phyloP scores from a whole-genome alignment of 2,329 filamentous ascomycete genomes.

The Trichoderma sp. region DNA sequence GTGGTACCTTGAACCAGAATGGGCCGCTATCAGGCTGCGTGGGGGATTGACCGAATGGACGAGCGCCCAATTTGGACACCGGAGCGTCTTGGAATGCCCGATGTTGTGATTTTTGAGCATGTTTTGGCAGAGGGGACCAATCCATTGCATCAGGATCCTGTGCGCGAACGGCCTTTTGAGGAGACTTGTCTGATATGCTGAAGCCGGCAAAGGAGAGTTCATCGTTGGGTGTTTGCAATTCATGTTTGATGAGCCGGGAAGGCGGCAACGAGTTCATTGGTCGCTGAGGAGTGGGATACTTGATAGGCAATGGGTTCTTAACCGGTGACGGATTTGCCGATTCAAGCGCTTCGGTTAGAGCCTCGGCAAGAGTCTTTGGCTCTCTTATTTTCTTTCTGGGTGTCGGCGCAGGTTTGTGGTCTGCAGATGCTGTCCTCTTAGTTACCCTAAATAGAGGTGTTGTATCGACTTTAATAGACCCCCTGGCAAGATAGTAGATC shows the following conservation, averaged over 20 bases:
- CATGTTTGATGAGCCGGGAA: not conserved
- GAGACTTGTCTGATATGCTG: conserved; percentile 22
- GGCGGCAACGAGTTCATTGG: conserved; percentile 2
- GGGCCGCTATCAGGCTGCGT: conserved; percentile 44
- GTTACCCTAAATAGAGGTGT: conserved; percentile 48
- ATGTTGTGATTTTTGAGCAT: conserved; percentile 42
- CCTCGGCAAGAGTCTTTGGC: conserved; percentile 44
- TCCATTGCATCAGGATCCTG: conserved; percentile 65
- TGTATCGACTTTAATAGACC: conserved; percentile 54
- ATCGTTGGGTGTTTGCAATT: not conserved
- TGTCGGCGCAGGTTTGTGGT: conserved; percentile 25
- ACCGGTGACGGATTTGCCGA: conserved; percentile 22
- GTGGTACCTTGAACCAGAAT: conserved; percentile 69
- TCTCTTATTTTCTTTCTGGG: conserved; percentile 30
- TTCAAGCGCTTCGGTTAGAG: conserved; percentile 35
- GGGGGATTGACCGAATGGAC: conserved; percentile 46
- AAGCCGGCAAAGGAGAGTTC: conserved; percentile 16
- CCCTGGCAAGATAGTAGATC: conserved; percentile 44
- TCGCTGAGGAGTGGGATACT: conserved; percentile 7
- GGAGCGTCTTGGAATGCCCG: conserved; percentile 52
- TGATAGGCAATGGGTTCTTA: conserved; percentile 20
- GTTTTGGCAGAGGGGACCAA: conserved; percentile 57
- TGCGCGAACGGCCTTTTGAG: conserved; percentile 22
- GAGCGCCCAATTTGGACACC: conserved; percentile 38
- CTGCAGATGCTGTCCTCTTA: conserved; percentile 27